phyloP scores from a whole-genome alignment of 129 eudicot genomes.

The Tagetes patula region DNA sequence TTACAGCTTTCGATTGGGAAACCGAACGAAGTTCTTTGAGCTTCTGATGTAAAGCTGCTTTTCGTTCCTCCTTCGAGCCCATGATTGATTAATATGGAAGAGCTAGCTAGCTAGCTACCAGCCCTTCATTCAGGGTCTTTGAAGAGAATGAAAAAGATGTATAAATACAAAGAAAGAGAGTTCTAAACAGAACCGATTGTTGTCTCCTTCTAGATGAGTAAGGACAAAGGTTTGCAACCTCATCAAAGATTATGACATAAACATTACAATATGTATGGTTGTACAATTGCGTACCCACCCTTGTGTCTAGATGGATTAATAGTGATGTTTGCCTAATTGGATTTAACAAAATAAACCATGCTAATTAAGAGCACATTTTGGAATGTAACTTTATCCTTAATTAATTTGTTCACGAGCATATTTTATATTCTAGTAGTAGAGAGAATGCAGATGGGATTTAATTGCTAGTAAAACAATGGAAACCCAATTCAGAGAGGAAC shows the following conservation, averaged over 20 bases:
- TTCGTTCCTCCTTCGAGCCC: conserved; percentile 35
- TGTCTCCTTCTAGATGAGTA: conserved; percentile 15
- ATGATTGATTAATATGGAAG: conserved; percentile 18
- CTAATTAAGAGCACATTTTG: not conserved
- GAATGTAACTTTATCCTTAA: not conserved
- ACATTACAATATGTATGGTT: conserved; percentile 8
- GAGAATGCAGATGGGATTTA: too few species aligned
- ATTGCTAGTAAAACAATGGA: too few species aligned
- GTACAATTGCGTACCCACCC: conserved; percentile 6
- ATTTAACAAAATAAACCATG: not conserved
- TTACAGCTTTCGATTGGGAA: conserved; percentile 46
- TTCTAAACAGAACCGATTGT: not conserved
- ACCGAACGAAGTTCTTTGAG: conserved; percentile 44
- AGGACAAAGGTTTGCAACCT: not conserved
- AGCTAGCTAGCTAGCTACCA: not conserved
- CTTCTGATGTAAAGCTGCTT: conserved; percentile 39
- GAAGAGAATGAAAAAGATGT: not conserved
- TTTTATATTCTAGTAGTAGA: not conserved
- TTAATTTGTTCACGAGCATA: not conserved
- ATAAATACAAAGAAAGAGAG: not conserved
- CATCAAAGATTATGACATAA: not conserved
- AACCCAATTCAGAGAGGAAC: too few species aligned
- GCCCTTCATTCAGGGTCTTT: not conserved
- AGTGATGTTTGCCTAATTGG: not conserved
- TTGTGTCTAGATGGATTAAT: not conserved